A percentile compares a stretch with the other conserved stretches of the same genome.
phyloP scores from a whole-genome alignment of 768 basidiomycete genomes.

The Hypsizygus marmoreus region DNA sequence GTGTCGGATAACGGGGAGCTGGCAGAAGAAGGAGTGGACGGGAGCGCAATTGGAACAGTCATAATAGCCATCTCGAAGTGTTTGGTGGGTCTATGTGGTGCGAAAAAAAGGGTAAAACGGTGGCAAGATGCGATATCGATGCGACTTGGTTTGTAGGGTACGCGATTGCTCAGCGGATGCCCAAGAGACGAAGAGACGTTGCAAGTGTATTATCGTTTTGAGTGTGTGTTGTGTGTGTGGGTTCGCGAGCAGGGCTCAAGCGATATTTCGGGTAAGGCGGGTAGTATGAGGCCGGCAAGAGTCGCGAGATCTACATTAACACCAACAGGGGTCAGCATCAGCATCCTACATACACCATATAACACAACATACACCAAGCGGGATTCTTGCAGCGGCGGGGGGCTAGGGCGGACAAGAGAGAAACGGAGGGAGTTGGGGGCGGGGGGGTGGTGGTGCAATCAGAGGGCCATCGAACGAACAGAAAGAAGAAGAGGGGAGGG shows the following conservation, averaged over 20 bases:
- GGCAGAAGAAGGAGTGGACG: slow-evolving; percentile 27
- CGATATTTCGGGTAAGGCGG: slow-evolving; percentile 47
- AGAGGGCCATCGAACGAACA: slow-evolving; percentile 20
- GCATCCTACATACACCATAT: background rate
- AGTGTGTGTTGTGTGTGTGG: slow-evolving; percentile 14
- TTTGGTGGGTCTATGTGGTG: slow-evolving; percentile 10
- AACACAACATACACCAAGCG: slow-evolving; percentile 43
- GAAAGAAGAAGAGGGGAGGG: slow-evolving; percentile 3
- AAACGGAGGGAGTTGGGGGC: slow-evolving; percentile 14
- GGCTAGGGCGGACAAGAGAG: slow-evolving; percentile 36
- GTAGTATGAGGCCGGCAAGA: slow-evolving; percentile 80
- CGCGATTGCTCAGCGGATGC: slow-evolving; percentile 50
- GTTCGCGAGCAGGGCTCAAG: slow-evolving; percentile 75
- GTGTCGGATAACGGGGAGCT: slow-evolving; percentile 22
- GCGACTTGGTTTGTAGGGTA: slow-evolving; percentile 22
- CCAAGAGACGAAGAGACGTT: slow-evolving; percentile 21
- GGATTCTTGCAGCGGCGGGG: slow-evolving; percentile 52
- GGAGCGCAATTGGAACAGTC: slow-evolving; percentile 31
- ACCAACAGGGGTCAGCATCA: slow-evolving; percentile 21
- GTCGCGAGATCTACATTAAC: slow-evolving; percentile 79
- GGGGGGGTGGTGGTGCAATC: slow-evolving; percentile 15
- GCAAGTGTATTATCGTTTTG: slow-evolving; percentile 14
- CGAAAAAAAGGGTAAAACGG: slow-evolving; percentile 2
- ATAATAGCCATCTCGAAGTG: slow-evolving; percentile 37
- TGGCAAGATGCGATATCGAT: slow-evolving; percentile 10